Base-by-base conservation (phyloP, 352 stramenopile genomes). In the Phytophthora rubi region DNA sequence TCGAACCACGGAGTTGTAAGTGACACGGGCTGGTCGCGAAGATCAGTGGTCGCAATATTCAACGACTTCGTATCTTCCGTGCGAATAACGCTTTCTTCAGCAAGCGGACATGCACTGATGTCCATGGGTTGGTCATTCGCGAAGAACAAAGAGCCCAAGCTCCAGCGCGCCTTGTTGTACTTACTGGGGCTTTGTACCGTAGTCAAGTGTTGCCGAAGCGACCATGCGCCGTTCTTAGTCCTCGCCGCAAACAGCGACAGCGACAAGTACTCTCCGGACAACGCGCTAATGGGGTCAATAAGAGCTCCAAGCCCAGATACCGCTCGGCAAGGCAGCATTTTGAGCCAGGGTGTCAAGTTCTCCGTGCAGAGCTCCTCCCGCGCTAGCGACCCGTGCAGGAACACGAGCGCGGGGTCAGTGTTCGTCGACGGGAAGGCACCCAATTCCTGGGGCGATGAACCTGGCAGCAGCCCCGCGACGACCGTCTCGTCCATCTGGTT, bases 311-410 rank as follows among this genome's bases (percentile, higher is more conserved):
- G 75, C 2, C 90, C 87, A 1, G 79, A 63, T 30, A 90, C 70
- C 6, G 77, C 66, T 15, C 89, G 83, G 53, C 88, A 97, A 13
- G 90, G 90, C 26, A 96, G 76, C 75, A 97, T 86, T 73, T 96
- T 96, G 59, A 97, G 82, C 88, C 87, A 96, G 23, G 90, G 88
- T 51, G 88, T 92, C 37, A 97, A 77, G 62, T 97, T 97, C 69
- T 97, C 90, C 1, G 90, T 96, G 60, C 90, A 97, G 18, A 95
- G 76, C 71, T 95, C 87, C 65, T 97, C 90, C 6, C 88, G 81
- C 6, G 87, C 75, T 18, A 97, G 73, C 51, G 79, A 77, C n/a
- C 80, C 89, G 59, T 95, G 80, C 16, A 90, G 58, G 28, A 90
- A 87, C 15, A 67, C 28, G 15, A 65, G 58, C 4, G n/a, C 33